Evolutionary conservation across 768 basidiomycete genomes (phyloP).

Genomic region (Boletus speciosus): DNA sequence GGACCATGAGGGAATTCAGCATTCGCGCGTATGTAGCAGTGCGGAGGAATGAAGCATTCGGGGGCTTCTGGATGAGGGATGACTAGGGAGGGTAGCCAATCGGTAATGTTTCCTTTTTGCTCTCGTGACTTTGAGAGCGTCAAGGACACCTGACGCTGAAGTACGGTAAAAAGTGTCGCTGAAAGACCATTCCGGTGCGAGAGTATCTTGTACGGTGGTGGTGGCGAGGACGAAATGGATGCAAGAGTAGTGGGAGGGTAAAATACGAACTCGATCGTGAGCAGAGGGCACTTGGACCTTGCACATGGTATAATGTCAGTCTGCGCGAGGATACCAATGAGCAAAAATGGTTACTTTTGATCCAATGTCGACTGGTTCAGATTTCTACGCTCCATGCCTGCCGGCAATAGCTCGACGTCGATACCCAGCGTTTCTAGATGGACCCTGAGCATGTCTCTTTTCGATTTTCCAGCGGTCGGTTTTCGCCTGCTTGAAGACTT

Average conservation of each 20-base stretch:
- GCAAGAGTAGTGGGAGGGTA: conserved; percentile 51
- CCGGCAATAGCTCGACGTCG: conserved; percentile 70
- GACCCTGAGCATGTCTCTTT: conserved; percentile 63
- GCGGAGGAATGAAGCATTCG: conserved; percentile 52
- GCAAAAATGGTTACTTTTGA: conserved; percentile 54
- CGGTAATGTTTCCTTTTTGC: conserved; percentile 47
- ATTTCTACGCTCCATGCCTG: conserved; percentile 78
- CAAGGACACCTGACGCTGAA: conserved; percentile 43
- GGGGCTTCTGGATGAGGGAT: conserved; percentile 53
- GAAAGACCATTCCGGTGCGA: conserved; percentile 60
- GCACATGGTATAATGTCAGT: conserved; percentile 13
- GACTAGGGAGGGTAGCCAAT: conserved; percentile 56
- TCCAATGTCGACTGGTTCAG: conserved; percentile 84
- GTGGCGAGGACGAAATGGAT: conserved; percentile 33
- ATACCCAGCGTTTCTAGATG: conserved; percentile 68
- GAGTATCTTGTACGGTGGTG: conserved; percentile 48
- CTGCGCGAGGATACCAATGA: conserved; percentile 6
- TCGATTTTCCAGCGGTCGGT: conserved; percentile 38
- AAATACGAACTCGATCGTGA: conserved; percentile 75
- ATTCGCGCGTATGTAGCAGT: conserved; percentile 56
- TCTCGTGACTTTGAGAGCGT: conserved; percentile 30
- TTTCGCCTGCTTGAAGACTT: conserved; percentile 26
- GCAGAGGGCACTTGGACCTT: conserved; percentile 63
- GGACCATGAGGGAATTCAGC: conserved; percentile 26
- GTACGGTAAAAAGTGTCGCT: conserved; percentile 45